Base-by-base conservation (phyloP, 805 yeast species). In the Nakazawaea wyomingensis region DNA sequence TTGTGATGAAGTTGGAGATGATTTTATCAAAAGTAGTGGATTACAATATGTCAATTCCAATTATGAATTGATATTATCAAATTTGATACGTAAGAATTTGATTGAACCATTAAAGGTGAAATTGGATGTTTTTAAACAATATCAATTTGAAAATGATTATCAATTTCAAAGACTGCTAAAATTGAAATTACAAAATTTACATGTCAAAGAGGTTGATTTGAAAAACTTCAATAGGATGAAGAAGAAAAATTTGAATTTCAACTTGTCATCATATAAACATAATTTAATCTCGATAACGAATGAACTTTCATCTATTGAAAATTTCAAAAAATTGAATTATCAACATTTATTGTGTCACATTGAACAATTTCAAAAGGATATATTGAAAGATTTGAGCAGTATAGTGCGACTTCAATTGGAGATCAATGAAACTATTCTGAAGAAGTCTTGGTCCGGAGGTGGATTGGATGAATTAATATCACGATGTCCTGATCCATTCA, bases 371-470 rank as follows among this genome's bases (percentile, higher is more conserved):
- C 78, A 83, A 31, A 65, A 67, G 20, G 63, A 68, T 20, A 65
- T 85, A 4, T 66, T 84, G 36, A 68, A 71, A 13, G 16, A 34
- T 22, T 28, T 40, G 19, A 40, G 34, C 24, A 11, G 21, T 7
- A 67, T 84, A 4, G 80, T 86, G 2, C 66, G 87, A 39, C 90
- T 93, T 2, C 91, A 88, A 56, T 78, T 88, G 14, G 93, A 86
- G 53, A 78, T 87, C 16, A 79, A 77, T 52, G 95, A 85, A 54
- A 82, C 84, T 21, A 78, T 88, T 18, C 95, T 95, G 0, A 70
- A 78, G 44, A 88, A 88, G 55, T 93, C 95, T 4, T 82, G 89
- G 86, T 73, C 83, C 4, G 96, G 95, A 11, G 93, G 91, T 21
- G 96, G 96, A 0, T 63, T 88, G 27, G 96, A 87, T 54, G 80